These are phyloP conservation scores for Spathaspora sp. DNA, from an alignment of 805 yeast genomes.

Conservation along the genomic window DNA sequence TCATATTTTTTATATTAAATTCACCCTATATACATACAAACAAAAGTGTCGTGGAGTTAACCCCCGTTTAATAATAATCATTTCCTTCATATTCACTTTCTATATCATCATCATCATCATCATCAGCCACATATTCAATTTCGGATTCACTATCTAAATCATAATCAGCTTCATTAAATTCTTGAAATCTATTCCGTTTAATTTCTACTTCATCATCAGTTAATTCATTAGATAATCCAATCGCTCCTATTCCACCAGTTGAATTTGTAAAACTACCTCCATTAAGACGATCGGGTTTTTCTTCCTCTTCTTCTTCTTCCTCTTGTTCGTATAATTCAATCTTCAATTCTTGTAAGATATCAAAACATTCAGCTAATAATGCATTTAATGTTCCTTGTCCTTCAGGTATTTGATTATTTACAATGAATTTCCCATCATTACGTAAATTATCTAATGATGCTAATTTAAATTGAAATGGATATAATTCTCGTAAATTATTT, in stretches of 20 bases:
- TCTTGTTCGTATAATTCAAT: constrained; percentile 74
- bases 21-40: not conserved
- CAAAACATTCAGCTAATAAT: constrained; percentile 89
- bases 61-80: constrained; percentile 37
- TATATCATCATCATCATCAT: constrained; percentile 24
- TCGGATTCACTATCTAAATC: constrained; percentile 35
- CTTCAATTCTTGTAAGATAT: constrained; percentile 85
- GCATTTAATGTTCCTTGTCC: constrained; percentile 97
- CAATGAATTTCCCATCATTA: constrained; percentile 86
- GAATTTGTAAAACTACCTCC: constrained; percentile 10
- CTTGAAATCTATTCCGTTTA: constrained; percentile 38
- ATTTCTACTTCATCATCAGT: constrained; percentile 45
- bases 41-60: not conserved
- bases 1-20: not conserved
- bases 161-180: constrained; percentile 45
- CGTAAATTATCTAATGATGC: constrained; percentile 86
- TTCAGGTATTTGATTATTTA: constrained; percentile 88
- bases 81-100: constrained; percentile 38
- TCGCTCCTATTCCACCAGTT: constrained; percentile 4
- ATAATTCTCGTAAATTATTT: constrained; percentile 80
- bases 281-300: constrained; percentile 3
- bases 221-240: constrained; percentile 24
- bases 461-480: constrained; percentile 93
- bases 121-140: constrained; percentile 28
- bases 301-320: constrained; percentile 18